These are phyloP conservation scores for Fusarium sp. DNA, from an alignment of 2,329 filamentous ascomycete species.

Conservation along the genomic window DNA sequence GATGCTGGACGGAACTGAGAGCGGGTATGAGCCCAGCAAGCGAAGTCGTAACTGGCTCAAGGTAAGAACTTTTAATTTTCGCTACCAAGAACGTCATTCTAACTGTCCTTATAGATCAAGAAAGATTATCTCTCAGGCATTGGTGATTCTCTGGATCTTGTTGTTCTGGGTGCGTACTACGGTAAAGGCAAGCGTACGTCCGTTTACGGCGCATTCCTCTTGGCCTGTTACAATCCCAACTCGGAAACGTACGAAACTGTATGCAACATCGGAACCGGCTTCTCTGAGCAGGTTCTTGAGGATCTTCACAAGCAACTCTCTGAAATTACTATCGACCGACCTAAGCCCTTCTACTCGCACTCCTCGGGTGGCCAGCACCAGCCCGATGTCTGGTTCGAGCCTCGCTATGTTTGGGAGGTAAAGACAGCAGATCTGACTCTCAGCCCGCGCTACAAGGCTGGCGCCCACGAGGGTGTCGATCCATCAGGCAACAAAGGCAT, in stretches of 20 bases:
- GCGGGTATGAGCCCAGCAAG: slow-evolving; percentile 95
- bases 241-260: slow-evolving; percentile 91
- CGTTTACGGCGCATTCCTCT: slow-evolving; percentile 93
- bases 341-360: slow-evolving; percentile 95
- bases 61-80: slow-evolving; percentile 56
- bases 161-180: slow-evolving; percentile 93
- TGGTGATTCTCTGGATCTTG: slow-evolving; percentile 94
- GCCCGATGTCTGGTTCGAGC: slow-evolving; percentile 98
- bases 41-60: slow-evolving; percentile 99
- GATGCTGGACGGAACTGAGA: slow-evolving; percentile 94
- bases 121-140: slow-evolving; percentile 96
- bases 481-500: slow-evolving; percentile 79
- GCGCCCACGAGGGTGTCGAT: slow-evolving; percentile 81
- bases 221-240: slow-evolving; percentile 88
- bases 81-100: slow-evolving; percentile 66
- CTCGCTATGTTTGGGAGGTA: slow-evolving; percentile 94
- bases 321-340: slow-evolving; percentile 82
- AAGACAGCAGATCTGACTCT: slow-evolving; percentile 96
- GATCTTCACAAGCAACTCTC: slow-evolving; percentile 82
- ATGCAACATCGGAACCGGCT: slow-evolving; percentile 98
- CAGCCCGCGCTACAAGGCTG: slow-evolving; percentile 93
- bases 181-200: slow-evolving; percentile 96
- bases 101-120: slow-evolving; percentile 73
- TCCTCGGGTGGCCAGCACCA: slow-evolving; percentile 88
- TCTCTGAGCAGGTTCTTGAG: slow-evolving; percentile 93